phyloP scores from a whole-genome alignment of 78 protist species.

The Guillardia theta region DNA sequence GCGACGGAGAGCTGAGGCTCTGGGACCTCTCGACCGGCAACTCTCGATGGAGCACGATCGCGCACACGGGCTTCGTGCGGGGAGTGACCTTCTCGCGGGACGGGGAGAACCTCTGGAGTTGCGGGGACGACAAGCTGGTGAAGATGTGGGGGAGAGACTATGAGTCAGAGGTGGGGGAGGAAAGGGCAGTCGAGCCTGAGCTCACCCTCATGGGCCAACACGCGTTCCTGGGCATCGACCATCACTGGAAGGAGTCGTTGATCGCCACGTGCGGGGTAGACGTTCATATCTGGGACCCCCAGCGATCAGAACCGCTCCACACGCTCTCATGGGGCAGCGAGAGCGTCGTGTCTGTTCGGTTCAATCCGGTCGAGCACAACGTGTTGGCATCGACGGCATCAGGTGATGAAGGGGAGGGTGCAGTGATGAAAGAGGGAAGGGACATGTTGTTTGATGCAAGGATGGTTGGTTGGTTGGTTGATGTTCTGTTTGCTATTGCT shows the following conservation, averaged over 20 bases:
- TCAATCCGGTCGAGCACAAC: constrained; percentile 78
- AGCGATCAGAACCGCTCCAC: constrained; percentile 69
- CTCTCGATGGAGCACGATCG: neutral
- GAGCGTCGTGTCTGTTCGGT: constrained; percentile 64
- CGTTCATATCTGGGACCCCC: constrained; percentile 53
- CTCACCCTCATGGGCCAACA: neutral
- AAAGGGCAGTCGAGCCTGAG: neutral
- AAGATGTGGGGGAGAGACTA: constrained; percentile 66
- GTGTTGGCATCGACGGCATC: constrained; percentile 67
- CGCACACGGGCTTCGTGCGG: constrained; percentile 82
- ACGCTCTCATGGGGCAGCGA: constrained; percentile 83
- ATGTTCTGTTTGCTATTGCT: too few relatives aligned
- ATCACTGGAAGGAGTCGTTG: constrained; percentile 44
- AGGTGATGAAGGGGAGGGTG: too few relatives aligned
- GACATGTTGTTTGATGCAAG: too few relatives aligned
- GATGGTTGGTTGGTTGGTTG: too few relatives aligned
- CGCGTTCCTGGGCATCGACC: constrained; percentile 55
- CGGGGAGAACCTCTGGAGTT: constrained; percentile 55
- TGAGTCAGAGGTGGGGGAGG: neutral
- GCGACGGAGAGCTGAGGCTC: constrained; percentile 50
- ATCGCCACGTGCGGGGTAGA: constrained; percentile 71
- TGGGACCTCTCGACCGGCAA: neutral
- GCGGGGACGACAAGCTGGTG: constrained; percentile 79
- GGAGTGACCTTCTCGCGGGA: constrained; percentile 69
- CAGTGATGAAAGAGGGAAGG: too few relatives aligned